phyloP scores from a whole-genome alignment of 257 asterid genomes.

The Dorcoceras hygrometricum region DNA sequence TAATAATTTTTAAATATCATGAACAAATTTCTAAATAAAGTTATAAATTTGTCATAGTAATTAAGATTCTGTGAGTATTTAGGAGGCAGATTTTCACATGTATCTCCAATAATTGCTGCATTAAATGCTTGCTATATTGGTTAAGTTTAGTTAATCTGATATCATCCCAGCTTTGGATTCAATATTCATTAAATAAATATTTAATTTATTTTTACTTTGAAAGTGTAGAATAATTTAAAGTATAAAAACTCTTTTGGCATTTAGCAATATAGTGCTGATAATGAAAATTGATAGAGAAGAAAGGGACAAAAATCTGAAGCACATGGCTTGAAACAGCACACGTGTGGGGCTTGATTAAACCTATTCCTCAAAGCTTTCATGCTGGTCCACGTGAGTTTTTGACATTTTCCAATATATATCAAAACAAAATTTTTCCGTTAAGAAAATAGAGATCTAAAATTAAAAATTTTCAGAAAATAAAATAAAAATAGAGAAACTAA shows the following conservation, averaged over 20 bases:
- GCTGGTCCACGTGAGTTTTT: conserved; percentile 38
- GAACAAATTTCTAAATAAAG: too few relatives aligned
- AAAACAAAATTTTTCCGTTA: too few relatives aligned
- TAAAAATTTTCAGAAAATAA: too few relatives aligned
- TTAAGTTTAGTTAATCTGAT: not conserved
- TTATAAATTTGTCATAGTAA: too few relatives aligned
- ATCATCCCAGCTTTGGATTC: not conserved
- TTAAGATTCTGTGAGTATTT: not conserved
- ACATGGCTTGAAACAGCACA: conserved; percentile 55
- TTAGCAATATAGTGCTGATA: conserved; percentile 3
- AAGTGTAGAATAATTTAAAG: not conserved
- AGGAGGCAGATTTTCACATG: not conserved
- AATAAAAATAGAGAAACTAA: too few relatives aligned
- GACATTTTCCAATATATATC: not conserved
- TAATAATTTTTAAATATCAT: too few relatives aligned
- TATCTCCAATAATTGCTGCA: not conserved
- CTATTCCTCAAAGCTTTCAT: conserved; percentile 26
- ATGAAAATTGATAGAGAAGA: not conserved
- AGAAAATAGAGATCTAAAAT: too few relatives aligned
- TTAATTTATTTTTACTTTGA: too few relatives aligned
- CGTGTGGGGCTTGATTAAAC: conserved; percentile 53
- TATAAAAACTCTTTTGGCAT: conserved; percentile 2
- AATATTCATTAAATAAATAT: too few relatives aligned
- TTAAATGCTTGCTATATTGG: not conserved
- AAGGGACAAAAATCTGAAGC: conserved; percentile 41